Evolutionary conservation across 441 rosid genomes (phyloP).

Genomic region (Pelargonium citronellum): DNA sequence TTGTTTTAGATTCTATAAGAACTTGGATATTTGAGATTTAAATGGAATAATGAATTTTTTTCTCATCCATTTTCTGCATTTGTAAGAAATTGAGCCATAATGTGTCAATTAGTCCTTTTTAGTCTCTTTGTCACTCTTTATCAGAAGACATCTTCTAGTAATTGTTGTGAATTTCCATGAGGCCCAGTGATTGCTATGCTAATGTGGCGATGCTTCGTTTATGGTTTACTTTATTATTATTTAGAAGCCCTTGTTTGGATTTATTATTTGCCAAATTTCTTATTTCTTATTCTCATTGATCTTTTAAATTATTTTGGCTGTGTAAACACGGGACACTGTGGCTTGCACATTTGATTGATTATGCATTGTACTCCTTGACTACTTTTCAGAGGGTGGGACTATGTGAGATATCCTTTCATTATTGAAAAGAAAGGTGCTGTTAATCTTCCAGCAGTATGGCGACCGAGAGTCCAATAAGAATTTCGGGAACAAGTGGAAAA

Average conservation of each 20-base stretch:
- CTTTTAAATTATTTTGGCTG: not conserved
- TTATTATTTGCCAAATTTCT: not conserved
- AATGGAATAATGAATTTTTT: not conserved
- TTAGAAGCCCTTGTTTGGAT: not conserved
- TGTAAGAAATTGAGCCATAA: not conserved
- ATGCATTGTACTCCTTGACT: not conserved
- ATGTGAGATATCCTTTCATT: slow-evolving; percentile 13
- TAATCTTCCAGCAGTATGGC: slow-evolving; percentile 32
- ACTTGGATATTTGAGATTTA: not conserved
- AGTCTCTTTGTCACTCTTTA: too few relatives aligned
- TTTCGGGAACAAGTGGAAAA: slow-evolving; percentile 30
- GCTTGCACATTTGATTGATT: not conserved
- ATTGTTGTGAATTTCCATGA: not conserved
- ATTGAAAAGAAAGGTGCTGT: slow-evolving; percentile 14
- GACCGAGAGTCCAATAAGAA: slow-evolving; percentile 52
- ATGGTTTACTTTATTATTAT: not conserved
- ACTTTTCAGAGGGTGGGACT: not conserved
- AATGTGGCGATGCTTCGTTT: not conserved
- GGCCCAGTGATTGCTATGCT: not conserved
- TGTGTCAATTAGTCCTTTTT: not conserved
- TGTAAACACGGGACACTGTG: not conserved
- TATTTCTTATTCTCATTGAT: not conserved
- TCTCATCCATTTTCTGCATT: not conserved
- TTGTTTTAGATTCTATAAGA: not conserved
- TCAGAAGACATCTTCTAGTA: not conserved